phyloP scores from a whole-genome alignment of 768 basidiomycete genomes.

The Sarcodon aspratus region DNA sequence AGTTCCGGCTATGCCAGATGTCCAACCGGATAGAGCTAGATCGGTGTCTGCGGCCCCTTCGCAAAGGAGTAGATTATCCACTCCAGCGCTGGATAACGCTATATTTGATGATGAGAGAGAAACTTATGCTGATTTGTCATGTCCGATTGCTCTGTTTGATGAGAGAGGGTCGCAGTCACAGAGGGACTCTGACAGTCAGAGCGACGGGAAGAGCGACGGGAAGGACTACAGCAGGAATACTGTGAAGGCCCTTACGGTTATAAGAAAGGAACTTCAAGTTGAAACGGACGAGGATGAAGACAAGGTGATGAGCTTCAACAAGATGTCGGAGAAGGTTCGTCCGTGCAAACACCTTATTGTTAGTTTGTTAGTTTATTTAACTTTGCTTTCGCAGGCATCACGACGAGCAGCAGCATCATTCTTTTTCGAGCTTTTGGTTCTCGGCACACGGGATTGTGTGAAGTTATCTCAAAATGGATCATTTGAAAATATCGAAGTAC shows the following conservation, averaged over 20 bases:
- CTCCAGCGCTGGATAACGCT: slow-evolving; percentile 45
- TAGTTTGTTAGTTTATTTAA: neutral
- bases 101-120: slow-evolving; percentile 48
- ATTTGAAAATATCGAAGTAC: slow-evolving; percentile 81
- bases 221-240: slow-evolving; percentile 87
- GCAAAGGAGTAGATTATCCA: slow-evolving; percentile 50
- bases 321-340: slow-evolving; percentile 66
- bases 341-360: neutral
- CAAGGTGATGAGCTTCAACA: slow-evolving; percentile 65
- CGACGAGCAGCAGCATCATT: slow-evolving; percentile 89
- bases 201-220: slow-evolving; percentile 37
- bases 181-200: slow-evolving; percentile 19
- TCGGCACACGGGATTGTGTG: slow-evolving; percentile 88
- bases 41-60: slow-evolving; percentile 42
- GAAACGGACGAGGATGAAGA: slow-evolving; percentile 37
- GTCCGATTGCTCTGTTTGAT: slow-evolving; percentile 79
- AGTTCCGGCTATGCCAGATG: slow-evolving; percentile 1
- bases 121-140: slow-evolving; percentile 55
- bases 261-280: slow-evolving; percentile 62
- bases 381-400: slow-evolving; percentile 47
- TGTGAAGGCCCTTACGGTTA: slow-evolving; percentile 65
- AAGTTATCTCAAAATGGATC: slow-evolving; percentile 62
- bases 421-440: slow-evolving; percentile 95
- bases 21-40: slow-evolving; percentile 23
- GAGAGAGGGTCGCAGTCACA: slow-evolving; percentile 38